Evolutionary conservation across 306 rosid species (phyloP).

Genomic region (Sechiopsis laciniata): DNA sequence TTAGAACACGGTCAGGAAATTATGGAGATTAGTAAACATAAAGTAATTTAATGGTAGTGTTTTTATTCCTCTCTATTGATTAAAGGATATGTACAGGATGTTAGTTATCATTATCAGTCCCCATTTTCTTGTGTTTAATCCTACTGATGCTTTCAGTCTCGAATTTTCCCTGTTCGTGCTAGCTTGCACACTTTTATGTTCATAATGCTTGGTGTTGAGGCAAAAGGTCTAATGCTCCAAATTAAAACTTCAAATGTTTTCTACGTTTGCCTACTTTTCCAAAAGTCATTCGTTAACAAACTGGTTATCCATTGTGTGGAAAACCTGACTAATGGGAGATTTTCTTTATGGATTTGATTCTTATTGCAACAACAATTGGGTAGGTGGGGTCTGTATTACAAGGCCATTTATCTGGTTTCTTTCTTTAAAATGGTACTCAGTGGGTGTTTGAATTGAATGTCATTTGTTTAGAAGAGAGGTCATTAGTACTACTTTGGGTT

Average conservation of each 20-base stretch:
- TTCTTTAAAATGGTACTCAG: background rate
- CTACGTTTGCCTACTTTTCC: background rate
- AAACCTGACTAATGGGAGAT: background rate
- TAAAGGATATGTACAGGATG: background rate
- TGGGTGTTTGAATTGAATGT: background rate
- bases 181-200: background rate
- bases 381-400: background rate
- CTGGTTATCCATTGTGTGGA: background rate
- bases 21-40: background rate
- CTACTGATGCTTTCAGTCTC: background rate
- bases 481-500: background rate
- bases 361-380: background rate
- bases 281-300: background rate
- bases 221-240: background rate
- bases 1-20: background rate
- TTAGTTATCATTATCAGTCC: constrained; percentile 7
- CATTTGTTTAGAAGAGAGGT: background rate
- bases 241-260: background rate
- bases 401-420: background rate
- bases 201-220: background rate
- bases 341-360: background rate
- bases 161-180: background rate
- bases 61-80: background rate
- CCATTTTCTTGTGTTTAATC: background rate
- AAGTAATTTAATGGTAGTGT: background rate